Evolutionary conservation across 306 rosid genomes (phyloP).

Genomic region (Vicia sativa): DNA sequence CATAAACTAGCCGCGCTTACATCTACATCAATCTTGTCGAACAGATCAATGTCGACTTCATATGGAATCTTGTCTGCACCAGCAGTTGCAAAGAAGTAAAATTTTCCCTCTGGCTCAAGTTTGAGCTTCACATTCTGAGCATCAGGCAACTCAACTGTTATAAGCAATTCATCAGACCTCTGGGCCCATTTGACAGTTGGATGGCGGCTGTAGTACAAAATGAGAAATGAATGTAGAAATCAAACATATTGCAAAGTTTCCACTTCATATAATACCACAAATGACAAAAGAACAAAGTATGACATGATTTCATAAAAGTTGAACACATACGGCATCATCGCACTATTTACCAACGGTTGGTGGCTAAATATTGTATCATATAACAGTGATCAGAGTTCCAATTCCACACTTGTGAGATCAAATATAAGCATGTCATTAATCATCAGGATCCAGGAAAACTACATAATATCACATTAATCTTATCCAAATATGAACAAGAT

Average conservation of each 20-base stretch:
- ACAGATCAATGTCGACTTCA: slow-evolving; percentile 64
- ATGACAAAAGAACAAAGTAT: slow-evolving; percentile 8
- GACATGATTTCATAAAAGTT: slow-evolving; percentile 9
- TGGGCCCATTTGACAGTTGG: slow-evolving; percentile 83
- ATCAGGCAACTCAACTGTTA: slow-evolving; percentile 71
- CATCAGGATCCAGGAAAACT: too few species aligned
- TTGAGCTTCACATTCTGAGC: slow-evolving; percentile 67
- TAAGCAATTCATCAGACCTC: slow-evolving; percentile 55
- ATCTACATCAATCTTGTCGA: slow-evolving; percentile 57
- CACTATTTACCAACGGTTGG: too few species aligned
- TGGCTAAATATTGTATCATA: too few species aligned
- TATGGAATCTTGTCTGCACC: slow-evolving; percentile 56
- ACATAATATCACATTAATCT: too few species aligned
- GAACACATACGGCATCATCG: too few species aligned
- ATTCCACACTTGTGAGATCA: too few species aligned
- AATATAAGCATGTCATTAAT: too few species aligned
- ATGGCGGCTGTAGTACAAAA: slow-evolving; percentile 58
- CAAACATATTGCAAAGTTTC: neutral
- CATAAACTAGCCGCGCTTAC: slow-evolving; percentile 33
- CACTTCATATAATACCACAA: neutral
- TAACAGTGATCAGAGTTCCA: too few species aligned
- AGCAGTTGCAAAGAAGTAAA: slow-evolving; percentile 61
- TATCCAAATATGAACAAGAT: too few species aligned
- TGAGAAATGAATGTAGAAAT: slow-evolving; percentile 25
- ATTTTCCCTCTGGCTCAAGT: slow-evolving; percentile 73